Percentiles rank a stretch among this genome's conserved stretches.
phyloP scores from a whole-genome alignment of 495 filamentous ascomycete species.

The Neurospora tetraspora region DNA sequence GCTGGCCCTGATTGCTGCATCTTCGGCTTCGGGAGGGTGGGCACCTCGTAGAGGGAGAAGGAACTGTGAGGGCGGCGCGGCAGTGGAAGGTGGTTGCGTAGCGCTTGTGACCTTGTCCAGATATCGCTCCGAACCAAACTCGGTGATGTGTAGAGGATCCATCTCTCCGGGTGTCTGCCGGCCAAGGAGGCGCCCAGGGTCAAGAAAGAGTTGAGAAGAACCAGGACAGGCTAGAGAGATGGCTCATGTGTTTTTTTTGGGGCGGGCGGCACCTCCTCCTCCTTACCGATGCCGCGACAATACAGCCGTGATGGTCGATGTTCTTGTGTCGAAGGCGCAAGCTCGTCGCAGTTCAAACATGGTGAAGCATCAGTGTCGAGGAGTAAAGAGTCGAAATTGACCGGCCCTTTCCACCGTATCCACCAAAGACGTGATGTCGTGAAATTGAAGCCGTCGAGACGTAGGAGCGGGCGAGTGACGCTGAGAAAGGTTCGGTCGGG shows the following conservation, averaged over 20 bases:
- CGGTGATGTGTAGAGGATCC: slow-evolving; percentile 46
- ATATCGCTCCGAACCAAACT: slow-evolving; percentile 48
- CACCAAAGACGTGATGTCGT: neutral
- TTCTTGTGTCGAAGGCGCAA: slow-evolving; percentile 22
- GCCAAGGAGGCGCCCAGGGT: slow-evolving; percentile 9
- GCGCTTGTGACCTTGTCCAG: slow-evolving; percentile 37
- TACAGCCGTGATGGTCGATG: slow-evolving; percentile 19
- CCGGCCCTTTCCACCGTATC: neutral
- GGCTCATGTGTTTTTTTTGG: neutral
- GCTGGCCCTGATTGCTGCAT: slow-evolving; percentile 7
- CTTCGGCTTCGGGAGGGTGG: slow-evolving; percentile 16
- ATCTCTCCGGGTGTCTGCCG: slow-evolving; percentile 21
- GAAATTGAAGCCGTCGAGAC: neutral
- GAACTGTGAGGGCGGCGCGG: slow-evolving; percentile 22
- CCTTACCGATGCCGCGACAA: slow-evolving; percentile 23
- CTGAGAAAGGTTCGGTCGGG: neutral
- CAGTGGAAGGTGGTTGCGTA: slow-evolving; percentile 11
- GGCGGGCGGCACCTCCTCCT: neutral
- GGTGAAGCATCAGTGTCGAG: slow-evolving; percentile 28
- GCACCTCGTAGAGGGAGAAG: slow-evolving; percentile 32
- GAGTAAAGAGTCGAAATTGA: neutral
- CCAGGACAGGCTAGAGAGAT: slow-evolving; percentile 8
- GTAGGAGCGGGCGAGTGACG: neutral
- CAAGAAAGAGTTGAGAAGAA: slow-evolving; percentile 9
- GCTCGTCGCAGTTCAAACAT: slow-evolving; percentile 36